phyloP scores from a whole-genome alignment of 768 basidiomycete species.

The Termitomyces sp. region DNA sequence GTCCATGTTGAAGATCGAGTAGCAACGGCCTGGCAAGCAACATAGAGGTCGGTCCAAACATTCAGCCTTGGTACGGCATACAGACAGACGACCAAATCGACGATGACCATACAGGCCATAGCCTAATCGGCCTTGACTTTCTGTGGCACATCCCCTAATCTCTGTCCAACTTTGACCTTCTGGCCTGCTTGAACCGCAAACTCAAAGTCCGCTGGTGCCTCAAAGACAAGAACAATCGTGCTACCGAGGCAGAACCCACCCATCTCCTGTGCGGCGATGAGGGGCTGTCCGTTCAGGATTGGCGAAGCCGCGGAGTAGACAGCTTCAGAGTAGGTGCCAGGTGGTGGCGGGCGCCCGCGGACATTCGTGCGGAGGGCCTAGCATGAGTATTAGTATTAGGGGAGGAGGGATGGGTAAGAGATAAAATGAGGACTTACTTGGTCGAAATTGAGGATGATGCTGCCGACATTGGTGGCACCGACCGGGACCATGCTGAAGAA shows the following conservation, averaged over 20 bases:
- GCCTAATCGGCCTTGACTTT: conserved; percentile 21
- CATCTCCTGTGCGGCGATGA: conserved; percentile 89
- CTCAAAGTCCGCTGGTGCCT: conserved; percentile 81
- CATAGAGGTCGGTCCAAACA: not conserved
- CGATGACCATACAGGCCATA: not conserved
- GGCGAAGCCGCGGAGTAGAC: conserved; percentile 83
- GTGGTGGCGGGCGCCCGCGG: conserved; percentile 61
- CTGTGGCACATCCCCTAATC: conserved; percentile 54
- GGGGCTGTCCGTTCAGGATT: conserved; percentile 82
- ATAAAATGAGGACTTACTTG: conserved; percentile 34
- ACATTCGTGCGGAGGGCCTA: conserved; percentile 88
- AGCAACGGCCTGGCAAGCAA: not conserved
- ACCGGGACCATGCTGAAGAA: conserved; percentile 98
- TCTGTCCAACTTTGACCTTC: conserved; percentile 83
- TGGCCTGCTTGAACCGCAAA: conserved; percentile 74
- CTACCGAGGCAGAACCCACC: conserved; percentile 95
- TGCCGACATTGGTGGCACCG: conserved; percentile 97
- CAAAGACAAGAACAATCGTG: conserved; percentile 95
- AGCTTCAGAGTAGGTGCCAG: conserved; percentile 89
- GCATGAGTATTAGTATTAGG: not conserved
- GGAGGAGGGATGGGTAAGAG: not conserved
- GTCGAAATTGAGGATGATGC: conserved; percentile 95
- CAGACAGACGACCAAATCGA: not conserved
- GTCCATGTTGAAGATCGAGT: conserved; percentile 21
- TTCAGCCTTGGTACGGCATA: not conserved